Percentiles rank a stretch among this genome's conserved stretches.
phyloP scores from a whole-genome alignment of 805 yeast species.

The Candida nitratophila region DNA sequence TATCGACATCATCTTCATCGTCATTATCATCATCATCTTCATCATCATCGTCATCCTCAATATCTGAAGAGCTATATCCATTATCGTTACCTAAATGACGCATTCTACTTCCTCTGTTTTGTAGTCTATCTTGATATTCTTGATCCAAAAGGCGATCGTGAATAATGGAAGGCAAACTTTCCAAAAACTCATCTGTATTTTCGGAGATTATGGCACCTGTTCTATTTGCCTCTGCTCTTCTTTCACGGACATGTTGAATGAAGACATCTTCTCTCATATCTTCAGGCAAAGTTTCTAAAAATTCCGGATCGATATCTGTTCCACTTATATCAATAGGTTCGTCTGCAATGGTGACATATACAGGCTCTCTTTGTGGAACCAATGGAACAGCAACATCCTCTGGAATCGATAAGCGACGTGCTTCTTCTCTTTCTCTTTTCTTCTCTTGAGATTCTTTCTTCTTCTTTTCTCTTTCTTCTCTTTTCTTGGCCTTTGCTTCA shows the following conservation, averaged over 20 bases:
- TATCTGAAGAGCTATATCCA: constrained; percentile 2
- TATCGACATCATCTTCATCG: constrained; percentile 14
- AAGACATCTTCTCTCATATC: constrained; percentile 90
- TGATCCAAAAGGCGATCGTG: constrained; percentile 20
- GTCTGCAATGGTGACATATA: constrained; percentile 13
- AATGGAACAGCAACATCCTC: not conserved
- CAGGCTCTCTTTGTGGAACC: constrained; percentile 5
- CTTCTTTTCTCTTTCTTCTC: no score
- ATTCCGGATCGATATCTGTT: not conserved
- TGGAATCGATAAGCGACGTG: not conserved
- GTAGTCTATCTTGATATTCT: constrained; percentile 16
- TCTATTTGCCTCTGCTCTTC: constrained; percentile 48
- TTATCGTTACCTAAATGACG: constrained; percentile 3
- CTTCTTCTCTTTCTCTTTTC: no score
- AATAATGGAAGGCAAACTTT: constrained; percentile 55
- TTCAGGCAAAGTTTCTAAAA: constrained; percentile 54
- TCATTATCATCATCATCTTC: constrained; percentile 19
- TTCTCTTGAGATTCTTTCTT: no score
- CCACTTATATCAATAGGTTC: constrained; percentile 7
- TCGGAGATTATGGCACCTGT: constrained; percentile 47
- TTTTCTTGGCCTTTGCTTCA: no score
- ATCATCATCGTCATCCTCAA: not conserved
- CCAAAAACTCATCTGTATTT: constrained; percentile 72
- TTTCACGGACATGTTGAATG: constrained; percentile 73
- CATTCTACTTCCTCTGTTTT: constrained; percentile 10